phyloP scores from a whole-genome alignment of 306 rosid genomes.

The Rubus parviflorus region DNA sequence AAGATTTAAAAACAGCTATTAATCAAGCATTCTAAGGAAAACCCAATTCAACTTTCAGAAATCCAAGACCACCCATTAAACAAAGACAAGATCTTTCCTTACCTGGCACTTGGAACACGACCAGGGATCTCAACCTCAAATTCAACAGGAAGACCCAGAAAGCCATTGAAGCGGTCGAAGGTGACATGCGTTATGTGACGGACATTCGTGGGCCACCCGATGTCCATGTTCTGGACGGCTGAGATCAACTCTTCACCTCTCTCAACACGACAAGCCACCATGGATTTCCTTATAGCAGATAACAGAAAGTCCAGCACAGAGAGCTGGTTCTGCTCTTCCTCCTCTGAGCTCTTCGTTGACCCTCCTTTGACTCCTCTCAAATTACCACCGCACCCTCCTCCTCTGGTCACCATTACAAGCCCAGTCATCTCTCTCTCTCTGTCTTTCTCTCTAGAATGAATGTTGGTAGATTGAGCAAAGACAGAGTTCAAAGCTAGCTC shows the following conservation, averaged over 20 bases:
- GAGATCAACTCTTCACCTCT: constrained; percentile 66
- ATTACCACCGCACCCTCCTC: constrained; percentile 73
- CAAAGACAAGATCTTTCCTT: neutral
- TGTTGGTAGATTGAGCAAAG: constrained; percentile 7
- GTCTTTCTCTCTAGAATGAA: neutral
- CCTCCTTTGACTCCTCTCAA: constrained; percentile 21
- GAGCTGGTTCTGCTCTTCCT: constrained; percentile 62
- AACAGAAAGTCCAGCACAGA: constrained; percentile 57
- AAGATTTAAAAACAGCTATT: neutral
- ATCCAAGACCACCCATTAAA: neutral
- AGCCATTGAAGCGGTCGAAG: constrained; percentile 92
- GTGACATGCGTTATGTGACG: constrained; percentile 86
- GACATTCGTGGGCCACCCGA: constrained; percentile 92
- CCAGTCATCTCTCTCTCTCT: constrained; percentile 57
- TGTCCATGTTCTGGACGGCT: constrained; percentile 68
- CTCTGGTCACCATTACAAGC: constrained; percentile 68
- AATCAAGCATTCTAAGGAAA: constrained; percentile 23
- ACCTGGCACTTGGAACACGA: constrained; percentile 98
- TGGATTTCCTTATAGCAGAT: constrained; percentile 81
- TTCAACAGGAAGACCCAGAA: constrained; percentile 88
- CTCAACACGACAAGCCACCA: constrained; percentile 82
- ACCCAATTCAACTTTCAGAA: constrained; percentile 25
- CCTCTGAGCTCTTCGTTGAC: constrained; percentile 33
- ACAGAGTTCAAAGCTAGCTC: neutral
- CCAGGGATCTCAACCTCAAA: constrained; percentile 83